Conservation (phyloP, 495 filamentous ascomycete species). For the Chaetomium tenue region DNA sequence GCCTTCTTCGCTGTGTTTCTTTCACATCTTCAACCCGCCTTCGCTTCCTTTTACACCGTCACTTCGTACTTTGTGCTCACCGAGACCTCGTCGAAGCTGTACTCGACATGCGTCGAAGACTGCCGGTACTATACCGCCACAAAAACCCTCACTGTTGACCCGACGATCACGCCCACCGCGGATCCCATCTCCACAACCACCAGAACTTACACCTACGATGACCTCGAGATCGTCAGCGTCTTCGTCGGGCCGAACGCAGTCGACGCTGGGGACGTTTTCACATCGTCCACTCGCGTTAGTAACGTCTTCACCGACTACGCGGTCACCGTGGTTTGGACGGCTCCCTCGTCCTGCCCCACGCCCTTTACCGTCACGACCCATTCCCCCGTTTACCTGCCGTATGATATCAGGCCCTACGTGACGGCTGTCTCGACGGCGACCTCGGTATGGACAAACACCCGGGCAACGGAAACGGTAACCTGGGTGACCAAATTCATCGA, state of each 20-base stretch:
- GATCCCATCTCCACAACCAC: constrained; percentile 38
- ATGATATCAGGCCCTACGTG: constrained; percentile 37
- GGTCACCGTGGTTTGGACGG: constrained; percentile 40
- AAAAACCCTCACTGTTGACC: constrained; percentile 13
- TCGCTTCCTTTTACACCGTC: constrained; percentile 12
- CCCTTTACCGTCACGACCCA: constrained; percentile 39
- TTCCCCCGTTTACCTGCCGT: constrained; percentile 35
- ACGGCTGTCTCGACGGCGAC: constrained; percentile 29
- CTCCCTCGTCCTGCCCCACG: constrained; percentile 39
- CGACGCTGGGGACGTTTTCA: constrained; percentile 13
- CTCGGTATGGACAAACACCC: constrained; percentile 29
- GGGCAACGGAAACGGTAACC: constrained; percentile 7
- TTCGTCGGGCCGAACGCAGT: constrained; percentile 38
- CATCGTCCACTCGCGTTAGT: neutral
- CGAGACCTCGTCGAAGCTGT: neutral
- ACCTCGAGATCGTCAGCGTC: constrained; percentile 39
- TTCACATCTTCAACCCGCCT: constrained; percentile 10
- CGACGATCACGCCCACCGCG: constrained; percentile 34
- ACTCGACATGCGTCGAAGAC: neutral
- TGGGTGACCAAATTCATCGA: constrained; percentile 19
- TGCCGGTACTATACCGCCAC: constrained; percentile 24
- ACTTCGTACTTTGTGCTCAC: constrained; percentile 6
- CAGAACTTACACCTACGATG: constrained; percentile 24
- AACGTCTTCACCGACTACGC: constrained; percentile 35
- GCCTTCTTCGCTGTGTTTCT: constrained; percentile 6